Percentiles rank a stretch among this genome's conserved stretches.
phyloP scores from a whole-genome alignment of 139 green algal genomes.

The Parachlorella kessleri region DNA sequence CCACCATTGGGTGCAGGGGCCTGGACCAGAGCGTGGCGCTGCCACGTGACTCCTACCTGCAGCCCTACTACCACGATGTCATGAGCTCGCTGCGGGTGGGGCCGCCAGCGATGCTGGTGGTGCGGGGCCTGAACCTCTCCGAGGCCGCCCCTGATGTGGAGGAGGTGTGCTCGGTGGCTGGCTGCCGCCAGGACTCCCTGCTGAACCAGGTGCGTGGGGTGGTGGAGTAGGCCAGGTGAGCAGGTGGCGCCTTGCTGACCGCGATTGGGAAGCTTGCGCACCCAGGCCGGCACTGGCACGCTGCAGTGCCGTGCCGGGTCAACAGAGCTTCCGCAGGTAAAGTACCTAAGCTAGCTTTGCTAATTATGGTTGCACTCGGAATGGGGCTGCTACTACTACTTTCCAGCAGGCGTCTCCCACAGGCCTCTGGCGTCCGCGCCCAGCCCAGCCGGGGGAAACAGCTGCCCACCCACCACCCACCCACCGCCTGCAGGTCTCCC shows the following conservation, averaged over 20 bases:
- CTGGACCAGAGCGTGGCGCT: constrained; percentile 90
- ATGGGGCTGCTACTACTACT: too few species aligned
- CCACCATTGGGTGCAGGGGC: constrained; percentile 50
- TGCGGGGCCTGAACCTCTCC: constrained; percentile 73
- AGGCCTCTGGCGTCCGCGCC: too few species aligned
- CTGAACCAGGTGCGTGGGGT: constrained; percentile 59
- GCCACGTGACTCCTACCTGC: constrained; percentile 90
- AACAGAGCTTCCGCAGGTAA: too few species aligned
- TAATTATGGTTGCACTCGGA: too few species aligned
- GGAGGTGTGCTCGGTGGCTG: constrained; percentile 71
- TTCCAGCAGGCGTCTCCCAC: too few species aligned
- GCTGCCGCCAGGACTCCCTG: constrained; percentile 78
- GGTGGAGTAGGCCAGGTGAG: constrained; percentile 34
- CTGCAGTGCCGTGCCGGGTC: too few species aligned
- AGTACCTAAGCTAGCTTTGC: too few species aligned
- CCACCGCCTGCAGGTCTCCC: constrained; percentile 34
- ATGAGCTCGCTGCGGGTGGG: constrained; percentile 79
- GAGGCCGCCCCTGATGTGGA: constrained; percentile 52
- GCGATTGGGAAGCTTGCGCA: too few species aligned
- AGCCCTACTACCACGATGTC: constrained; percentile 86
- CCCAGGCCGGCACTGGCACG: too few species aligned
- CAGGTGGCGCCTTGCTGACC: too few species aligned
- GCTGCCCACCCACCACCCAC: background rate
- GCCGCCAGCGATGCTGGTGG: constrained; percentile 85
- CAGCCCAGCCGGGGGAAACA: background rate